Base-by-base conservation (phyloP, 2,329 filamentous ascomycete species). In the Metarhizium album region DNA sequence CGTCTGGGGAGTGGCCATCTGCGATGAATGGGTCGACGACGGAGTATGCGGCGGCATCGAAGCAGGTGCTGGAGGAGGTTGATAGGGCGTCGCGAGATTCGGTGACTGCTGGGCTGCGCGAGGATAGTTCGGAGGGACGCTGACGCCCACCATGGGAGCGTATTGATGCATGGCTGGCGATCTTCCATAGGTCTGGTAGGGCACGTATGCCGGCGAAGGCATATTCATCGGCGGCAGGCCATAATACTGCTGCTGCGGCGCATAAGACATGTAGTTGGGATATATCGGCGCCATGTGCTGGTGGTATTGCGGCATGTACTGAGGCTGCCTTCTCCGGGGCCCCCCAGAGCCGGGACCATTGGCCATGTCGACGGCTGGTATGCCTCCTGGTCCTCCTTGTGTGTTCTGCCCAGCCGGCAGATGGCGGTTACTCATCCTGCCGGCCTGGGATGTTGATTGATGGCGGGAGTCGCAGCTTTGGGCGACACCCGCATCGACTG, bases 341-440 rank as follows among this genome's bases (percentile, higher is more conserved):
- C 62, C 67, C 54, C 67, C 64, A 18, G 38, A 22, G 56, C 67
- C 65, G 53, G 62, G 62, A 48, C 62, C 63, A 45, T 62, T 58
- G 51, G 58, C 55, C 63, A 67, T 68, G 59, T 62, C 68, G 58
- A 62, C 63, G 56, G 60, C 64, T 48, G 58, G 54, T 55, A 63
- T 62, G 55, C 60, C 63, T 53, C 60, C 62, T 53, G 59, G 61
- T 57, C 64, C 68, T 64, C 71, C 72, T 62, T 72, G 75, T 71
- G 79, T 75, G 67, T 75, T 75, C 71, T 83, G 81, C 77, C 84
- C 84, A 80, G 82, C 82, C 80, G 83, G 81, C 82, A 85, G 81
- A 84, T 84, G 82, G 78, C 75, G 78, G 71, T 74, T 74, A 74
- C 82, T 85, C 84, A 88, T 88, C 83, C 78, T 87, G 79, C 80